These are phyloP conservation scores for Schizopora paradoxa DNA, from an alignment of 1,284 basidiomycete species.

Conservation along the genomic window DNA sequence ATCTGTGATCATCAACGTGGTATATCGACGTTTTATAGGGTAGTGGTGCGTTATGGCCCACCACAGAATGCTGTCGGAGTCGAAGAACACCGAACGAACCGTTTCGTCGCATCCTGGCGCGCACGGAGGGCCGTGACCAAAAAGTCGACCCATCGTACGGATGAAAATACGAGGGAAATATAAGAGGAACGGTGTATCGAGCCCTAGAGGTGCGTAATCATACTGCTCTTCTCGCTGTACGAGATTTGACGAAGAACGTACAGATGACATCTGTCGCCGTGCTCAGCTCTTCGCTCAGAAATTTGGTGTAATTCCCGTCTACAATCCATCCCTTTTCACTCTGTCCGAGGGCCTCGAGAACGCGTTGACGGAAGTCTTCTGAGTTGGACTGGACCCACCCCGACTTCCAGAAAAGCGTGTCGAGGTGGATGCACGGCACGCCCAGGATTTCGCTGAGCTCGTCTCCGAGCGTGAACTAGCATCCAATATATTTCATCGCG, in stretches of 20 bases:
- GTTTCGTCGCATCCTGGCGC: slow-evolving; percentile 49
- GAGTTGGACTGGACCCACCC: slow-evolving; percentile 36
- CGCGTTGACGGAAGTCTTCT: slow-evolving; percentile 34
- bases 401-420: slow-evolving; percentile 43
- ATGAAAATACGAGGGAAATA: slow-evolving; percentile 52
- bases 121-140: slow-evolving; percentile 37
- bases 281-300: slow-evolving; percentile 30
- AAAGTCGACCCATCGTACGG: slow-evolving; percentile 47
- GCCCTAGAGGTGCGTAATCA: slow-evolving; percentile 36
- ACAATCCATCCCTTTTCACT: slow-evolving; percentile 42
- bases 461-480: slow-evolving; percentile 43
- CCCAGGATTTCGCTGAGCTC: slow-evolving; percentile 42
- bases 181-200: slow-evolving; percentile 53
- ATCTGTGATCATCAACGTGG: slow-evolving; percentile 27
- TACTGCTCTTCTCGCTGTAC: background rate
- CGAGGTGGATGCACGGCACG: slow-evolving; percentile 41
- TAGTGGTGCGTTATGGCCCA: slow-evolving; percentile 48
- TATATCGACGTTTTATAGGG: slow-evolving; percentile 23
- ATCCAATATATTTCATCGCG: background rate
- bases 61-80: slow-evolving; percentile 51
- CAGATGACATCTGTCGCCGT: slow-evolving; percentile 55
- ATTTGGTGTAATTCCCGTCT: slow-evolving; percentile 39
- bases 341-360: slow-evolving; percentile 27
- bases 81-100: slow-evolving; percentile 39
- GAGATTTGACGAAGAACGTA: slow-evolving; percentile 28